Percentiles rank a stretch among this genome's conserved stretches.
These are phyloP conservation scores for Ascoidea asiatica DNA, from an alignment of 805 yeast genomes.

Conservation along the genomic window DNA sequence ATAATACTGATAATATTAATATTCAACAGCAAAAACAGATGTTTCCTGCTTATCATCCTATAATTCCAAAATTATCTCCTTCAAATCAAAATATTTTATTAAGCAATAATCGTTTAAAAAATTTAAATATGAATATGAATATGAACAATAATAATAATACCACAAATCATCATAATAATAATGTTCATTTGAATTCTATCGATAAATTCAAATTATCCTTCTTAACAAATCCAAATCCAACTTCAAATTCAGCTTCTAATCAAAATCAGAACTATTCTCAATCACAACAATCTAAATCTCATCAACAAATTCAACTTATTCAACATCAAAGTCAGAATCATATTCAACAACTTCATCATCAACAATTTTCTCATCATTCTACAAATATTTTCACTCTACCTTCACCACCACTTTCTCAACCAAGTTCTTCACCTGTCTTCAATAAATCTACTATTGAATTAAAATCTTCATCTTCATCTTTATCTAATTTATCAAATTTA, in stretches of 20 bases:
- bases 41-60: neutral
- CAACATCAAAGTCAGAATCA: too few species aligned
- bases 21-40: neutral
- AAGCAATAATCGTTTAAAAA: too few species aligned
- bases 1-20: too few species aligned
- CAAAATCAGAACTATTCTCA: too few species aligned
- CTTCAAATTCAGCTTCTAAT: too few species aligned
- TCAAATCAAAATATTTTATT: too few species aligned
- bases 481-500: neutral
- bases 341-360: too few species aligned
- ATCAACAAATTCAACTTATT: too few species aligned
- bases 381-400: neutral
- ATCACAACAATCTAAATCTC: too few species aligned
- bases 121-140: too few species aligned
- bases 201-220: neutral
- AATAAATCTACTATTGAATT: neutral
- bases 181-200: neutral
- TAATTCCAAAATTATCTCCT: neutral
- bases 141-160: too few species aligned
- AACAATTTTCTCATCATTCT: too few species aligned
- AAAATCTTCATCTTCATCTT: neutral
- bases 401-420: neutral
- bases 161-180: neutral
- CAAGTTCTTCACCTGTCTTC: neutral
- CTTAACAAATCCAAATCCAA: neutral